A percentile compares a stretch with the other conserved stretches of the same genome.
Conservation (phyloP, 2,329 filamentous ascomycete species). For the Apiospora rasikravindrae region DNA sequence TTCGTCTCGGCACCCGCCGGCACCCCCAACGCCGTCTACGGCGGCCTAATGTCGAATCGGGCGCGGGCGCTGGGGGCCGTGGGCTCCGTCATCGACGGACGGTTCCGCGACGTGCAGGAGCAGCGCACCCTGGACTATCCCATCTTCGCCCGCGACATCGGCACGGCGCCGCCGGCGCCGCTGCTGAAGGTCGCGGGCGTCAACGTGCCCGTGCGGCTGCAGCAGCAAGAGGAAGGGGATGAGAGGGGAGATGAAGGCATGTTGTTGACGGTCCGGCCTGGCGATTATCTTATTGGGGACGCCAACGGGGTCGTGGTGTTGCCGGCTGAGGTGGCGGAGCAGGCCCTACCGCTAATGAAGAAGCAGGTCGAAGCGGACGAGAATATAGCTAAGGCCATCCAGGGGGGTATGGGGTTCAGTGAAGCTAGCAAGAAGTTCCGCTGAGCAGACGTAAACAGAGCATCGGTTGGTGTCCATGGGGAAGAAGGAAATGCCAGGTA, state of each 20-base stretch:
- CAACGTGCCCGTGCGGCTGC: constrained; percentile 47
- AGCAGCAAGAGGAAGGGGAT: constrained; percentile 41
- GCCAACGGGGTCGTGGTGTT: constrained; percentile 52
- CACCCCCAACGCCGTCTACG: constrained; percentile 57
- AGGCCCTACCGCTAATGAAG: constrained; percentile 47
- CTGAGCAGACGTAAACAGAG: not conserved
- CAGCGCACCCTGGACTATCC: constrained; percentile 55
- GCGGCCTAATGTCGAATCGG: constrained; percentile 57
- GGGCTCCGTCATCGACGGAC: constrained; percentile 57
- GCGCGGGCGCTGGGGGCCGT: constrained; percentile 50
- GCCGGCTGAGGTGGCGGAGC: constrained; percentile 44
- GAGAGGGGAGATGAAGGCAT: not conserved
- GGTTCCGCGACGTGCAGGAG: constrained; percentile 58
- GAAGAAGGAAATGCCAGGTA: no score
- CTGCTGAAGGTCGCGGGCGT: constrained; percentile 49
- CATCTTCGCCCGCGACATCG: constrained; percentile 51
- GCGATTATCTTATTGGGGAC: constrained; percentile 52
- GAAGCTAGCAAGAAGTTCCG: constrained; percentile 51
- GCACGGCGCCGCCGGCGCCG: constrained; percentile 49
- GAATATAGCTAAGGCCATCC: constrained; percentile 47
- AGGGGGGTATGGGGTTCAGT: constrained; percentile 47
- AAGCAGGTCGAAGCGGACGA: constrained; percentile 49
- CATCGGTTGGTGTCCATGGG: no score
- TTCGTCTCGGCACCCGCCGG: constrained; percentile 55
- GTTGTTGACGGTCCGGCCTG: constrained; percentile 39